Base-by-base conservation (phyloP, 2,329 filamentous ascomycete genomes). In the Paecilomyces sp. region DNA sequence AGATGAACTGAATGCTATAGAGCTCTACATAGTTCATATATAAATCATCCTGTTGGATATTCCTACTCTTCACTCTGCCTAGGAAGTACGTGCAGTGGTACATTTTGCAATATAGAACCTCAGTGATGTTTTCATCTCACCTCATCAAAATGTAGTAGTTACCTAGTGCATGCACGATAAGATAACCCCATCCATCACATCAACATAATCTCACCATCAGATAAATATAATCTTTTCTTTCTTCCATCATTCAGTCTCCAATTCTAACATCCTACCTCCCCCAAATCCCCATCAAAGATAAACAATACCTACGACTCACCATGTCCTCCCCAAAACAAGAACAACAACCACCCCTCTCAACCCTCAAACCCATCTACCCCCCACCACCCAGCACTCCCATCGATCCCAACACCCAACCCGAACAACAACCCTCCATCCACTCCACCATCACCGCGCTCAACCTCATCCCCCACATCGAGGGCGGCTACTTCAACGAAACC, bases 401-500 rank as follows among this genome's bases (percentile, higher is more conserved):
- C 5, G 36, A 47, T 57, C 63, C 61, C 41, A 60, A 53, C 55
- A 30, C 58, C 5, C 61, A 65, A n/a, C 31, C 63, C 52, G 54
- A 68, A 33, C 74, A 79, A 66, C 55, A 71, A 8, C 61, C 71
- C 28, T 57, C 59, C 36, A 71, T 79, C 55, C 67, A 71, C 58
- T 59, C 63, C 18, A 69, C 79, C 33, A 79, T 83, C 67, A 60
- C 65, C 36, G 64, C 74, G 22, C 78, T 88, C 55, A 65, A 74
- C 24, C 77, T 88, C 28, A 68, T 75, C 55, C 74, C 79, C 8
- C 85, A 89, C 71, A 79, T 84, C 52, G 85, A 88, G 74, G 86
- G 86, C 57, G 85, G 86, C 54, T 88, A 85, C 74, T 89, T 83
- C 66, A 74, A 72, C 63, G 83, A 87, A 69, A 89, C 85, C 1